A percentile compares a stretch with the other conserved stretches of the same genome.
These are phyloP conservation scores for Colletotrichum orbiculare DNA, from an alignment of 2,329 filamentous ascomycete genomes.

Conservation along the genomic window DNA sequence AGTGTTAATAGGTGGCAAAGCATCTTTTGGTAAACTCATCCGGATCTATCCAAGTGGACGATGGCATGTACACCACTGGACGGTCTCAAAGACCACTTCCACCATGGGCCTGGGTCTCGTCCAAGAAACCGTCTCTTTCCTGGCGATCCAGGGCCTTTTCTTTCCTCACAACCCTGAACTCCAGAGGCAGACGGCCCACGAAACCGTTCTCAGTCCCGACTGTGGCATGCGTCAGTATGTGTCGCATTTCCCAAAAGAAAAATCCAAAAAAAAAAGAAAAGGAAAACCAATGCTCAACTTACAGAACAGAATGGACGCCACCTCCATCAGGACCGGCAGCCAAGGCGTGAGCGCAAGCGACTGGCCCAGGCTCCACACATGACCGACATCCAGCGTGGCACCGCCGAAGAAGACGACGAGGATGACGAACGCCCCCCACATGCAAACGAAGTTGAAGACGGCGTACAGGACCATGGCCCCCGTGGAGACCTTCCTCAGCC, in stretches of 20 bases:
- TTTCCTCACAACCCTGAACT: constrained; percentile 11
- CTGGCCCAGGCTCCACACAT: constrained; percentile 27
- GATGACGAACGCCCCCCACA: constrained; percentile 29
- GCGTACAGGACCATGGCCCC: constrained; percentile 17
- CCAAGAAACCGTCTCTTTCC: constrained; percentile 8
- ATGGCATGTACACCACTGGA: no score
- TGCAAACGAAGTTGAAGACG: constrained; percentile 21
- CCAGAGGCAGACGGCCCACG: constrained; percentile 15
- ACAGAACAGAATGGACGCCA: constrained; percentile 13
- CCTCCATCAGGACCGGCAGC: constrained; percentile 20
- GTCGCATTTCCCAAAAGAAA: no score
- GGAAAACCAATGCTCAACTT: neutral
- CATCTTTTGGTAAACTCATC: no score
- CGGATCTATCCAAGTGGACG: no score
- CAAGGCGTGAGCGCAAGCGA: constrained; percentile 21
- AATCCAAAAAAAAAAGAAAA: no score
- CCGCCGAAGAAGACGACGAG: constrained; percentile 16
- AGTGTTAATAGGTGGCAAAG: no score
- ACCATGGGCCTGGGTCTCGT: neutral
- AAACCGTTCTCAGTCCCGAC: constrained; percentile 11
- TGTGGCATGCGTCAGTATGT: neutral
- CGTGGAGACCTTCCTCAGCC: constrained; percentile 12
- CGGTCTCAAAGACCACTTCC: neutral
- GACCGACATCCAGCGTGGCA: neutral
- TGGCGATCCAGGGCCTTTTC: constrained; percentile 12